A percentile compares a stretch with the other conserved stretches of the same genome.
phyloP scores from a whole-genome alignment of 768 basidiomycete species.

The Hericium rajendrae region DNA sequence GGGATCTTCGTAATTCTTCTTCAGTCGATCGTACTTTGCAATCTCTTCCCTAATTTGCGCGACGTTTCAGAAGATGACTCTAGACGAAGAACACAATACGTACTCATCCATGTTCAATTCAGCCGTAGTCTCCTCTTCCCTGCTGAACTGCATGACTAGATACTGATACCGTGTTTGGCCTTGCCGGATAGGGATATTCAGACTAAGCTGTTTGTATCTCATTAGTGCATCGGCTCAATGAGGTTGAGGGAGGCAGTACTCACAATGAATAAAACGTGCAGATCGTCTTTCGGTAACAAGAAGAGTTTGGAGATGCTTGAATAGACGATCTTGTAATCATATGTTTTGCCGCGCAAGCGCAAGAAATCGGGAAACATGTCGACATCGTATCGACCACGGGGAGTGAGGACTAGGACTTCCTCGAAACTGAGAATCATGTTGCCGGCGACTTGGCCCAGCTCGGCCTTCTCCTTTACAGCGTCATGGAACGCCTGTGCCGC shows the following conservation, averaged over 20 bases:
- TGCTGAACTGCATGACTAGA: constrained; percentile 95
- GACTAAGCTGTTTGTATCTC: constrained; percentile 50
- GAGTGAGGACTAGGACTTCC: constrained; percentile 90
- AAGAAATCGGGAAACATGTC: constrained; percentile 96
- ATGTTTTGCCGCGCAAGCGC: constrained; percentile 94
- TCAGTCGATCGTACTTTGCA: constrained; percentile 69
- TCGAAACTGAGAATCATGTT: constrained; percentile 92
- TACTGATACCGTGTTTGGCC: constrained; percentile 98
- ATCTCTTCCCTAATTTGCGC: constrained; percentile 53
- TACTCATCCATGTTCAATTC: constrained; percentile 91
- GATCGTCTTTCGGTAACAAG: constrained; percentile 92
- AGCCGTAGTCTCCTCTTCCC: constrained; percentile 94
- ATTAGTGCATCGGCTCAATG: neutral
- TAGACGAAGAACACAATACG: constrained; percentile 20
- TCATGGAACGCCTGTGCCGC: constrained; percentile 98
- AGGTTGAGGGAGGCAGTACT: constrained; percentile 20
- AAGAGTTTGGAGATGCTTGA: constrained; percentile 81
- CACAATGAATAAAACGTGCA: constrained; percentile 92
- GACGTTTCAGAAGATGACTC: neutral
- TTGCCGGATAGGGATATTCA: constrained; percentile 91
- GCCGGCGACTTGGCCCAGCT: constrained; percentile 84
- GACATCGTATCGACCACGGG: constrained; percentile 93
- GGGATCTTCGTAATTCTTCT: constrained; percentile 91
- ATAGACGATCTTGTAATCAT: constrained; percentile 97
- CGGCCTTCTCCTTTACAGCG: constrained; percentile 90